phyloP scores from a whole-genome alignment of 2,329 filamentous ascomycete species.

The Penicillium hesseltinei region DNA sequence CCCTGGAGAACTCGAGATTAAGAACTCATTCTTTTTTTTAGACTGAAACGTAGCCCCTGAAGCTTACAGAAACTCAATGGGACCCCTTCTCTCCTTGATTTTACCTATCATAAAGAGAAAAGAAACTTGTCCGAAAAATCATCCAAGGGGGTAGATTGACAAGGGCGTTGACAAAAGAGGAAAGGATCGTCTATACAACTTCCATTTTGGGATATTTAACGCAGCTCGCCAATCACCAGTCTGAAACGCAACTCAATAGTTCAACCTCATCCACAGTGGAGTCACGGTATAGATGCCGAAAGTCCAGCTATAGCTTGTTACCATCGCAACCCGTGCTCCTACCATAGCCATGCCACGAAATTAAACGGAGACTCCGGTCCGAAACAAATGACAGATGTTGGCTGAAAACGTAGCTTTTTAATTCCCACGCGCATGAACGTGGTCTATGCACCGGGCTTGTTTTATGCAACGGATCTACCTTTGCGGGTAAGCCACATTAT shows the following conservation, averaged over 20 bases:
- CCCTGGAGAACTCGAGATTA: neutral
- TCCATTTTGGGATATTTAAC: constrained; percentile 14
- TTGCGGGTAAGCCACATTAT: neutral
- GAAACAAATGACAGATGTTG: neutral
- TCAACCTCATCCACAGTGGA: neutral
- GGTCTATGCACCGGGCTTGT: neutral
- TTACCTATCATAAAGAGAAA: constrained; percentile 15
- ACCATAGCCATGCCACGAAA: neutral
- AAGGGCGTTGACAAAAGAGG: constrained; percentile 10
- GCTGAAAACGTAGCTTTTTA: neutral
- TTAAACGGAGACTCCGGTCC: neutral
- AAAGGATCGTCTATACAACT: constrained; percentile 17
- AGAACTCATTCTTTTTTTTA: neutral
- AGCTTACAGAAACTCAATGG: neutral
- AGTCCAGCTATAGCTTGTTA: neutral
- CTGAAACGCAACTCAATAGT: constrained; percentile 16
- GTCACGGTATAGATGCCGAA: neutral
- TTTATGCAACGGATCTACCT: neutral
- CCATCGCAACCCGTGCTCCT: neutral
- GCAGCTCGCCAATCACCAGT: constrained; percentile 3
- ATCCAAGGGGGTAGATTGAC: constrained; percentile 15
- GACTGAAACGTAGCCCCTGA: neutral
- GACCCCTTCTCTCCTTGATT: neutral
- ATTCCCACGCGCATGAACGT: neutral
- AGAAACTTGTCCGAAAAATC: constrained; percentile 4